phyloP scores from a whole-genome alignment of 73 alveolate species.

The Paramecium octaurelia region DNA sequence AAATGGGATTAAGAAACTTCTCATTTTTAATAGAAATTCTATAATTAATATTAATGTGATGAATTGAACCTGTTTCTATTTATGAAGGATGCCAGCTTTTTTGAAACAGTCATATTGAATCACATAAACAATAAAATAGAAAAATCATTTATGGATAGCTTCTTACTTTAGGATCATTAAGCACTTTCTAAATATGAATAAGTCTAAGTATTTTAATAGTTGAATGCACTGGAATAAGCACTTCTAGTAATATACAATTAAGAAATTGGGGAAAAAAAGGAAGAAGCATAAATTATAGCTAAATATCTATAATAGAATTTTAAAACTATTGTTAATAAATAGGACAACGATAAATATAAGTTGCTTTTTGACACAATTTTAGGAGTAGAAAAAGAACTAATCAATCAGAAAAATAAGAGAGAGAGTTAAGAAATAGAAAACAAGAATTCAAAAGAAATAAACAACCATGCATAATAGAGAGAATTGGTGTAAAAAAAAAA shows the following conservation, averaged over 20 bases:
- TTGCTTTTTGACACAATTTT: slow-evolving; percentile 70
- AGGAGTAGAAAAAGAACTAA: slow-evolving; percentile 42
- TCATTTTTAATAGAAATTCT: slow-evolving; percentile 71
- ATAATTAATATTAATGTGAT: slow-evolving; percentile 65
- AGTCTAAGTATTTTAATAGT: not conserved
- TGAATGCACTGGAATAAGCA: slow-evolving; percentile 70
- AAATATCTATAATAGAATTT: slow-evolving; percentile 29
- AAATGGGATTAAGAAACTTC: slow-evolving; percentile 63
- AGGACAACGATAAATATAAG: slow-evolving; percentile 42
- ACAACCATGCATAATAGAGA: no score
- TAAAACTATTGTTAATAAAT: not conserved
- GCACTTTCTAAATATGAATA: slow-evolving; percentile 55
- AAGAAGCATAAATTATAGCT: slow-evolving; percentile 59
- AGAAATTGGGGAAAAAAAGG: slow-evolving; percentile 50
- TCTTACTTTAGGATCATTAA: slow-evolving; percentile 19
- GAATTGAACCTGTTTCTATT: slow-evolving; percentile 79
- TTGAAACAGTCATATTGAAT: slow-evolving; percentile 67
- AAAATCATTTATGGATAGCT: slow-evolving; percentile 69
- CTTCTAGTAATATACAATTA: slow-evolving; percentile 49
- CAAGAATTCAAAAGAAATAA: no score
- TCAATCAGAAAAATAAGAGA: not conserved
- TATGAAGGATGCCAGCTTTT: slow-evolving; percentile 72
- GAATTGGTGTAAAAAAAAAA: no score
- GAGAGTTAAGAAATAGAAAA: not conserved
- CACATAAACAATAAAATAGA: slow-evolving; percentile 75